Base-by-base conservation (phyloP, 768 basidiomycete species). In the Glaciozyma martinii region DNA sequence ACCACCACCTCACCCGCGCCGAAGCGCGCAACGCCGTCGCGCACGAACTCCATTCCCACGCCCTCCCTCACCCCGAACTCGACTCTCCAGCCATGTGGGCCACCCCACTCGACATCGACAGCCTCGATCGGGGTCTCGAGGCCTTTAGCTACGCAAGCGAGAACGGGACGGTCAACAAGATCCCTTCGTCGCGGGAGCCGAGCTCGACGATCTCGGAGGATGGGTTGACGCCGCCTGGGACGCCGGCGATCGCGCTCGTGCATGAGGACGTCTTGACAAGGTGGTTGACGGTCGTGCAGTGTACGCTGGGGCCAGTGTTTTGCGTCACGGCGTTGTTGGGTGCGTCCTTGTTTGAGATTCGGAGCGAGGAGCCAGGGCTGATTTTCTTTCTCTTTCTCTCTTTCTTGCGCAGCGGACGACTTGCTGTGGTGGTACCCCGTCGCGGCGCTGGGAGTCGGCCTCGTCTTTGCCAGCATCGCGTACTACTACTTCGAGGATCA, bases 271-370 rank as follows among this genome's bases (percentile, higher is more conserved):
- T 70, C 13, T 76, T 78, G 60, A 75, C 78, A 60, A 74, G 90
- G 76, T 90, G 87, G 85, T 77, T 98, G 44, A 89, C 85, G 76
- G 87, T 88, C 27, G 80, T 80, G 5, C 94, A 99, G 71, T 94
- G 89, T 76, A 78, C 84, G 5, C 74, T 89, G 4, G 92, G 89
- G 0, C 91, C 94, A 0, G 63, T 89, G 59, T 90, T 93, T 74
- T 86, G 84, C 66, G 81, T 82, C 19, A 77, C 77, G 8, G 84
- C 93, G 12, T 74, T 95, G n/a, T 87, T 92, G 73, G 82, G 90
- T 91, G 67, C 70, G 85, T 80, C 9, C 43, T 58, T 40, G 3
- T 55, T 66, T 66, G 66, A 30, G 63, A 32, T 37, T 44, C 64
- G 56, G 66, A 56, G n/a, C 40, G 66, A 50, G 33, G 73, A 18